Conservation (phyloP, 768 basidiomycete genomes). For the Dentipellis fragilis region DNA sequence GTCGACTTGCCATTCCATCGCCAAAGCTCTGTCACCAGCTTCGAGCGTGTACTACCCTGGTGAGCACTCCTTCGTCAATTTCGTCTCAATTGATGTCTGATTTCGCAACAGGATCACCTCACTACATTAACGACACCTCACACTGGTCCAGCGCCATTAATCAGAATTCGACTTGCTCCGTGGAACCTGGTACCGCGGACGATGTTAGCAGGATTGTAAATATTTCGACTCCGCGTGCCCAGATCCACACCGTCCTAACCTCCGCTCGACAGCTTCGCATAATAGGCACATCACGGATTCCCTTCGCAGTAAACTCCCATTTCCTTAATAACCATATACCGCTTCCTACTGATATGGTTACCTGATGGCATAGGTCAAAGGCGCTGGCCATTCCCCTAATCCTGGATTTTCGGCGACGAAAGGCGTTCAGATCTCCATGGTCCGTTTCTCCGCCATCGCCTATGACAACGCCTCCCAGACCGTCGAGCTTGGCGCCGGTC, state of each 20-base stretch:
- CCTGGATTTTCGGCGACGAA: conserved; percentile 49
- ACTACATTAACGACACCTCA: neutral
- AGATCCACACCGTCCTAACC: too few relatives aligned
- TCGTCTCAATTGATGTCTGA: neutral
- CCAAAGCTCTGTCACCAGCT: neutral
- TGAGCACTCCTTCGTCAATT: neutral
- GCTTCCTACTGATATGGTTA: too few relatives aligned
- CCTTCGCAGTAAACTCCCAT: neutral
- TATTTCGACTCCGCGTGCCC: neutral
- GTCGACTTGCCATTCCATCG: neutral
- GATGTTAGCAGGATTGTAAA: neutral
- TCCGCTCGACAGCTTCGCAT: neutral
- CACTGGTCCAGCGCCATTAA: neutral
- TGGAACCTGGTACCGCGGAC: neutral
- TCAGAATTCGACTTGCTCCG: conserved; percentile 1
- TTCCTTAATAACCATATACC: too few relatives aligned
- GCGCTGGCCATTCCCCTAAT: conserved; percentile 50
- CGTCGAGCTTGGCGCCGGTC: conserved; percentile 12
- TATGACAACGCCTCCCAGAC: conserved; percentile 4
- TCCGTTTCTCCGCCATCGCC: conserved; percentile 27
- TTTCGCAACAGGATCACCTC: neutral
- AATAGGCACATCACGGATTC: neutral
- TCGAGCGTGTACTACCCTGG: neutral
- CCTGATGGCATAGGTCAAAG: conserved; percentile 35
- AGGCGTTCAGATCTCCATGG: conserved; percentile 52